Evolutionary conservation across 768 basidiomycete genomes (phyloP), one percentile per base, ranked within the genome.

Genomic region (Udeniomyces megalosporus): DNA sequence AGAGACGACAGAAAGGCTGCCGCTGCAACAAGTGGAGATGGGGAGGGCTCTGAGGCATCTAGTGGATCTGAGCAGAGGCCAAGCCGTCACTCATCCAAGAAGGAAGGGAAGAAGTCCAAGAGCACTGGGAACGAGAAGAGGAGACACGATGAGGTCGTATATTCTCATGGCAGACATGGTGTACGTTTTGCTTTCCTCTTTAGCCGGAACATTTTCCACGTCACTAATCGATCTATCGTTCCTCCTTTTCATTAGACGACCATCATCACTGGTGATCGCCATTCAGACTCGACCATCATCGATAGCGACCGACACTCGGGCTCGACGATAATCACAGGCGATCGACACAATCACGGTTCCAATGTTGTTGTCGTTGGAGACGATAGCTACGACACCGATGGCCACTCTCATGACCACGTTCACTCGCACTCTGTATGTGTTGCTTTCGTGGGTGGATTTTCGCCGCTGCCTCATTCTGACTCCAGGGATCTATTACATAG

Each of bases 331-430:
- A n/a, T n/a, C n/a, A n/a, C n/a, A n/a, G n/a, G n/a, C 49, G 49
- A 28, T 2, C 49, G 49, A 50, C 49, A 50, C 26, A 15, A 28
- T 26, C 49, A 50, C 49, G 49, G 20, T 7, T 7, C 24, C 26
- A 28, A 50, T 28, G 49, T 29, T 15, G 61, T 66, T 59, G 32
- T 11, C 10, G 29, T 68, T 5, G 58, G 70, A 12, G 66, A 68
- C n/a, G 17, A 42, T 42, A 61, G 53, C 4, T 68, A 69, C 45
- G 29, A 68, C 58, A 67, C 69, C 61, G 50, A 71, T 54, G 65
- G 67, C n/a, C 64, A 69, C 44, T 12, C 63, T 38, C 66, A 68
- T 53, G 38, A 42, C 10, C 38, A 42, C 38, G 60, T 54, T 32
- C 69, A 69, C 52, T 61, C 67, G 15, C 68, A 68, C 38, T 8